Conservation (phyloP, 2,329 filamentous ascomycete species). For the Calonectria crousiana region DNA sequence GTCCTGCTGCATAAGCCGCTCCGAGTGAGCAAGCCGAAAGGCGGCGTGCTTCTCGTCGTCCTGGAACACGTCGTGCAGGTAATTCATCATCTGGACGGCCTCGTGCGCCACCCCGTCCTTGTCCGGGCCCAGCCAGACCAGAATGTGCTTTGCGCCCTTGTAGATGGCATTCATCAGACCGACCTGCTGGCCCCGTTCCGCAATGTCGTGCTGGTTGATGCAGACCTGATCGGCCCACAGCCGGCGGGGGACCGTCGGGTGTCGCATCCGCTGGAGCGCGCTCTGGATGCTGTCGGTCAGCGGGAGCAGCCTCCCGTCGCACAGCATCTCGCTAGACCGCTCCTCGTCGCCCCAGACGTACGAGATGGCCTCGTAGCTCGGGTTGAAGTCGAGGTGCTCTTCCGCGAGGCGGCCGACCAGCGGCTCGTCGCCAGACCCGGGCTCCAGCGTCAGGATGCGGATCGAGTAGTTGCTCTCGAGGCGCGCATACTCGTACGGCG, state of each 20-base stretch:
- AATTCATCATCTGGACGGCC: conserved; percentile 45
- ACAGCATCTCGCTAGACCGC: conserved; percentile 38
- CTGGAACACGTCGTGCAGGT: conserved; percentile 45
- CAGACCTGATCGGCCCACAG: conserved; percentile 57
- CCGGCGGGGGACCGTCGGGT: conserved; percentile 39
- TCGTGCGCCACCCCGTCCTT: conserved; percentile 41
- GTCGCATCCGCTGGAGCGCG: conserved; percentile 47
- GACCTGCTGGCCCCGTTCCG: conserved; percentile 53
- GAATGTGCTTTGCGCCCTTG: conserved; percentile 46
- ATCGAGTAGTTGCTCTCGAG: conserved; percentile 39
- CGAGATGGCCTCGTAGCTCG: conserved; percentile 50
- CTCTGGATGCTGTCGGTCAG: conserved; percentile 48
- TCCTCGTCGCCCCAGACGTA: conserved; percentile 51
- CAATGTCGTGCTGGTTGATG: conserved; percentile 53
- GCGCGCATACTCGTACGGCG: conserved; percentile 37
- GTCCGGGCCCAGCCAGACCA: conserved; percentile 53
- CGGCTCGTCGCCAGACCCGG: conserved; percentile 43
- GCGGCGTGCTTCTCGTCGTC: conserved; percentile 46
- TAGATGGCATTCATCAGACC: conserved; percentile 54
- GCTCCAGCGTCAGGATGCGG: conserved; percentile 49
- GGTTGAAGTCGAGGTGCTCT: conserved; percentile 39
- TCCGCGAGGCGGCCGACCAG: conserved; percentile 43
- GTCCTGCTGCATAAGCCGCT: conserved; percentile 45
- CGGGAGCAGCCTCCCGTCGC: conserved; percentile 40
- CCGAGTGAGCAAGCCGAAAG: conserved; percentile 47